Evolutionary conservation across 192 early-diverging fungal species (phyloP), one percentile per base, ranked within the genome.

Genomic region (Coemansia sp.): DNA sequence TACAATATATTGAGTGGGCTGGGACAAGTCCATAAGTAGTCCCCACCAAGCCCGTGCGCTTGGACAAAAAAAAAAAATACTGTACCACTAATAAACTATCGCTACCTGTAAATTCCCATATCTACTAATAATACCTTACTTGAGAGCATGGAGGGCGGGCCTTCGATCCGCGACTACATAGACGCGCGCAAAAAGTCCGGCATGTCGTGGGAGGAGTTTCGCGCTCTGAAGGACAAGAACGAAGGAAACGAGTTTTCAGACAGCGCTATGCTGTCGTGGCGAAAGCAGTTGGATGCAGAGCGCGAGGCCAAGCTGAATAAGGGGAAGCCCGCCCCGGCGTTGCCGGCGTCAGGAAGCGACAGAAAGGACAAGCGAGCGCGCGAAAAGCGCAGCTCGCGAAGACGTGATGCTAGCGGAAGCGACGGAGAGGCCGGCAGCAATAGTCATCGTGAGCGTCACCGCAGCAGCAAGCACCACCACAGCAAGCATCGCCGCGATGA

Each of bases 161-260:
- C 71, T 18, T 48, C 71, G 33, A 79, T 79, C 34, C 71, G 77
- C 33, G 77, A 79, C 56, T 79, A 79, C 61, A 79, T 79, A 26
- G 77, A 79, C 62, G 68, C 71, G 36, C 68, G 72, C 42, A 79
- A 79, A 68, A 74, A 79, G 55, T 64, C 71, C 0, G 76, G 76
- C 0, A 69, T 79, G 71, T 79, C 72, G 16, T 79, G 72, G 72
- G 77, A 79, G 18, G 77, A 79, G 25, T 79, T 79, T 36, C 77
- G 77, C 9, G 77, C 64, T 41, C 68, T 79, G 23, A 79, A 74
- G 58, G 65, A 70, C 35, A 70, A 73, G 59, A 61, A 56, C 67
- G 64, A 72, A 20, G 71, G 57, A 20, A 63, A 38, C 18, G 72
- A 65, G 41, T 64, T 79, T 61, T 79, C 77, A 13, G 65, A 70